Base-by-base conservation (phyloP, 345 rosid genomes). In the Pugionium dolabratum region DNA sequence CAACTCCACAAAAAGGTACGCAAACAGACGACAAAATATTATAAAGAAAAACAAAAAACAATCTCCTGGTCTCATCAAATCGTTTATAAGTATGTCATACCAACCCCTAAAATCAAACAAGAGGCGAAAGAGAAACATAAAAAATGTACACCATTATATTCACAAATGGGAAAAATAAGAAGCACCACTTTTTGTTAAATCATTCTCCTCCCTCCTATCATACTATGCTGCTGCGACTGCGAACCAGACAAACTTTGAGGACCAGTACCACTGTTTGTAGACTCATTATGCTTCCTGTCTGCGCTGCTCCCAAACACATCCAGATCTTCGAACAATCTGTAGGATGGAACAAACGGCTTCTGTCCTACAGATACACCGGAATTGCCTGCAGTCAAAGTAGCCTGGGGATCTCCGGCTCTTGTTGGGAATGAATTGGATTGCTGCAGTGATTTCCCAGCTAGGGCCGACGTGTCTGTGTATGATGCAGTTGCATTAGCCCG, bases 321-420 rank as follows among this genome's bases (percentile, higher is more conserved):
- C 41, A 95, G 74, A 76, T 95, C 98, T 75, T 95, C 96, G 70
- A 91, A 95, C 74, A 95, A 73, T 79, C 86, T 84, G 75, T 89
- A 91, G 0, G 99, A 81, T 10, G 97, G 98, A 39, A 87, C 70
- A 73, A 83, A 95, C 10, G 93, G 84, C 83, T 87, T 91, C 73
- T 79, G 89, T 7, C 78, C 86, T 36, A 5, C 28, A 58, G 70
- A 1, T 18, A 37, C 55, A n/a, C 50, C 55, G 49, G 51, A 50
- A 41, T 74, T 74, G 59, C 64, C 62, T 5, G 73, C 59, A 60
- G 53, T 25, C 41, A 59, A 67, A 11, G 54, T 48, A 35, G 30
- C 58, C 52, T 54, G 73, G 34, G 73, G 54, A 28, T 74, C 78
- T 47, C 64, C 78, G 28, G 11, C 79, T 78, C 78, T 83, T 2